These are phyloP conservation scores for Suillus decipiens DNA, from an alignment of 768 basidiomycete species.

Conservation along the genomic window DNA sequence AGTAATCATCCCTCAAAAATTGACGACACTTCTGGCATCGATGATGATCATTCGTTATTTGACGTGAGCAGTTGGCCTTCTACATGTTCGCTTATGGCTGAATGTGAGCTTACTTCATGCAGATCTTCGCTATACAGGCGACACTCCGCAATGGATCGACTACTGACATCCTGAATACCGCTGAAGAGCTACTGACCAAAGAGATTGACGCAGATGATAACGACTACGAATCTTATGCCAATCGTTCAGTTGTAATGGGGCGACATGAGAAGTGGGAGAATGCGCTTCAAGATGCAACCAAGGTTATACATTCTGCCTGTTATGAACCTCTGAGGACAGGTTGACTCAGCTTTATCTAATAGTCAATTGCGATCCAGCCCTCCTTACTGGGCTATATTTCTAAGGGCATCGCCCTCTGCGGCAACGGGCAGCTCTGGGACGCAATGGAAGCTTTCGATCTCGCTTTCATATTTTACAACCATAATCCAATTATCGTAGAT, in stretches of 20 bases:
- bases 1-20: neutral
- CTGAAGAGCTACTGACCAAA: neutral
- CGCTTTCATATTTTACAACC: neutral
- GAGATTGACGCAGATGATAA: neutral
- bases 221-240: neutral
- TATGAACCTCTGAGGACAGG: neutral
- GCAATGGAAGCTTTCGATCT: constrained; percentile 4
- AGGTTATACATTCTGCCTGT: neutral
- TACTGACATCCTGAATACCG: neutral
- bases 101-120: neutral
- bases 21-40: neutral
- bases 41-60: neutral
- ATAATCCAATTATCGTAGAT: neutral
- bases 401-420: neutral
- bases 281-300: neutral
- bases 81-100: neutral
- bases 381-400: neutral
- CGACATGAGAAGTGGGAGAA: neutral
- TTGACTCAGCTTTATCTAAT: neutral
- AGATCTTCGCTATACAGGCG: neutral
- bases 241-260: neutral
- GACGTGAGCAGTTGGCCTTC: neutral
- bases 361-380: constrained; percentile 2
- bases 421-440: neutral
- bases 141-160: neutral